Base-by-base conservation (phyloP, 345 rosid species). In the Eucalyptus sp. region DNA sequence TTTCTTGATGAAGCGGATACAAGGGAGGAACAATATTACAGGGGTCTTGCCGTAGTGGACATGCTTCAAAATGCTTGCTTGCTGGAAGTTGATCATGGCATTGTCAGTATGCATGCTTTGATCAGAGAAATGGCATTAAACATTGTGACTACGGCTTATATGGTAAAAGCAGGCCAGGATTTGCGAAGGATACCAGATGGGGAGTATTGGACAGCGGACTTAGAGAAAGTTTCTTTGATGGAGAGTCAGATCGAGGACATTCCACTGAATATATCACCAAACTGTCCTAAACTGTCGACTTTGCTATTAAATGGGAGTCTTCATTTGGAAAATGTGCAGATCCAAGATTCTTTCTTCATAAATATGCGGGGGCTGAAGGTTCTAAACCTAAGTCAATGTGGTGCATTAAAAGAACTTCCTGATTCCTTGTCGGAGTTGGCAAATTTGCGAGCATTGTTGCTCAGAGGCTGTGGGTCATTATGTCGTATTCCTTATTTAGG, bases 41-140 rank as follows among this genome's bases (percentile, higher is more conserved):
- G 33, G 49, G 93, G 90, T 3, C 88, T 92, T 44, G 18, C 86
- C 5, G 86, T 91, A 56, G 29, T 90, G 20, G 18, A 92, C 91
- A 91, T n/a, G 80, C 92, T 93, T 56, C 71, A 43, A 86, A 88
- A 43, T 20, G 80, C 68, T 10, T 90, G 88, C 25, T 71, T 92
- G 68, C 33, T 93, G 60, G 60, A 54, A 54, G 27, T 18, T 54
- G 5, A 54, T 18, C 4, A 54, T 18, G 4, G 7, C 2, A 9
- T 18, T 18, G 25, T 54, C 25, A 54, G 25, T 4, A 54, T 54
- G 60, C 60, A 54, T 20, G 60, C 22, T 54, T 54, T 54, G 60
- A 54, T 20, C 5, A 54, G 60, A 54, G 60, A 54, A 22, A 54
- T 54, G 62, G 29, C 62, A 8, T 22, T 56, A 9, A 25, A 24